Evolutionary conservation across 2,329 filamentous ascomycete species (phyloP).

Genomic region (Talaromyces amestolkiae): DNA sequence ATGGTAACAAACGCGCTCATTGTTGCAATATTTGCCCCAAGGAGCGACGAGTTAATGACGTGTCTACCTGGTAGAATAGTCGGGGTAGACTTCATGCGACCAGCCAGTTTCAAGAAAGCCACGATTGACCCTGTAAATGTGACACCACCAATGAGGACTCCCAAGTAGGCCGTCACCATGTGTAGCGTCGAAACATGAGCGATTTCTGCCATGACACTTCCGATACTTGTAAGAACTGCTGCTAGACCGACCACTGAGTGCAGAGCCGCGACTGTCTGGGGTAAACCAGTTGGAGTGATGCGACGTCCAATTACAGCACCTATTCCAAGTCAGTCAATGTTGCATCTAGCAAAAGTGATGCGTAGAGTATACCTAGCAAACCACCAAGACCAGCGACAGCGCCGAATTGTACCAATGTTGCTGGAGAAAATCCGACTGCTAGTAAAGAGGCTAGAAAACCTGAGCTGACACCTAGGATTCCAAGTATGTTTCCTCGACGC

Average conservation of each 20-base stretch:
- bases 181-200: slow-evolving; percentile 72
- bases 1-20: slow-evolving; percentile 81
- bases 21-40: slow-evolving; percentile 74
- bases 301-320: slow-evolving; percentile 77
- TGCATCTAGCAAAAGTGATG: not conserved
- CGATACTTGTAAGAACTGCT: slow-evolving; percentile 83
- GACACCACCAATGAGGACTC: slow-evolving; percentile 80
- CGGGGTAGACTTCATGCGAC: slow-evolving; percentile 76
- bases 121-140: slow-evolving; percentile 91
- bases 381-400: slow-evolving; percentile 70
- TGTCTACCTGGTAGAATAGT: slow-evolving; percentile 71
- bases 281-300: slow-evolving; percentile 83
- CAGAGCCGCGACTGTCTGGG: slow-evolving; percentile 83
- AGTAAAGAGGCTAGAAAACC: slow-evolving; percentile 80
- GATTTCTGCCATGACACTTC: slow-evolving; percentile 75
- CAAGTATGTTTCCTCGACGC: slow-evolving; percentile 78
- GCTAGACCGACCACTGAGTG: slow-evolving; percentile 89
- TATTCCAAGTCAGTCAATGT: slow-evolving; percentile 1
- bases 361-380: slow-evolving; percentile 50
- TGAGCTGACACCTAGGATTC: slow-evolving; percentile 78
- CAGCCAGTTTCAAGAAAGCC: slow-evolving; percentile 82
- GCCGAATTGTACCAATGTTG: slow-evolving; percentile 77
- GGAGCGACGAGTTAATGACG: slow-evolving; percentile 68
- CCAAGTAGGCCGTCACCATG: slow-evolving; percentile 80
- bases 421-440: slow-evolving; percentile 75